Conservation (phyloP, 805 yeast genomes). For the Yarrowia keelungensis region DNA sequence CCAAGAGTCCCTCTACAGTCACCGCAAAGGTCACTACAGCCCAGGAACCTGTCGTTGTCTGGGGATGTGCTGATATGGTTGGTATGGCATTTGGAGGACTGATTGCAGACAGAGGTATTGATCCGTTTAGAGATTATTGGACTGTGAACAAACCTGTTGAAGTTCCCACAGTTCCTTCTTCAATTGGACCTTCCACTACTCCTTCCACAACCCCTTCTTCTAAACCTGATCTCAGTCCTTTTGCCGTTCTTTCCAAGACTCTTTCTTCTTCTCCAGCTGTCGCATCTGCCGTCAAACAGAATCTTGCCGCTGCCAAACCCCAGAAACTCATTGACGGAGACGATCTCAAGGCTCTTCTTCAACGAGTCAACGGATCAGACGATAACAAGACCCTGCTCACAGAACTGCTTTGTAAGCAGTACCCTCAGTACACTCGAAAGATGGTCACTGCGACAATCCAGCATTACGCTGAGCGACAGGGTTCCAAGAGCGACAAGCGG, state of each 20-base stretch:
- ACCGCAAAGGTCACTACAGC: neutral
- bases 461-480: constrained; percentile 29
- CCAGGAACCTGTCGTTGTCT: constrained; percentile 27
- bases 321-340: constrained; percentile 16
- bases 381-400: constrained; percentile 25
- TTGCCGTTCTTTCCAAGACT: constrained; percentile 2
- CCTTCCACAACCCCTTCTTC: neutral
- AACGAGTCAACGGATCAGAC: constrained; percentile 17
- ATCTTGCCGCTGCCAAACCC: constrained; percentile 11
- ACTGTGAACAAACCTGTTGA: neutral
- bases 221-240: neutral
- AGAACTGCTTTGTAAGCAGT: constrained; percentile 10
- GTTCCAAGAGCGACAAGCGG: constrained; percentile 2
- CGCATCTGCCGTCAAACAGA: neutral
- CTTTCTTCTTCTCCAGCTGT: constrained; percentile 1
- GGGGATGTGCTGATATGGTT: constrained; percentile 10
- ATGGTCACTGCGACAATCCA: constrained; percentile 16
- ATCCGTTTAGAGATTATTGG: constrained; percentile 26
- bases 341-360: neutral
- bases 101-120: neutral
- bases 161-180: neutral
- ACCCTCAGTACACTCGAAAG: constrained; percentile 22
- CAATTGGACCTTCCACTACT: neutral
- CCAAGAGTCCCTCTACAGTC: neutral
- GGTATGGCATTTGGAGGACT: constrained; percentile 11